Evolutionary conservation across 139 green algal species (phyloP).

Genomic region (Chlorella sp.): DNA sequence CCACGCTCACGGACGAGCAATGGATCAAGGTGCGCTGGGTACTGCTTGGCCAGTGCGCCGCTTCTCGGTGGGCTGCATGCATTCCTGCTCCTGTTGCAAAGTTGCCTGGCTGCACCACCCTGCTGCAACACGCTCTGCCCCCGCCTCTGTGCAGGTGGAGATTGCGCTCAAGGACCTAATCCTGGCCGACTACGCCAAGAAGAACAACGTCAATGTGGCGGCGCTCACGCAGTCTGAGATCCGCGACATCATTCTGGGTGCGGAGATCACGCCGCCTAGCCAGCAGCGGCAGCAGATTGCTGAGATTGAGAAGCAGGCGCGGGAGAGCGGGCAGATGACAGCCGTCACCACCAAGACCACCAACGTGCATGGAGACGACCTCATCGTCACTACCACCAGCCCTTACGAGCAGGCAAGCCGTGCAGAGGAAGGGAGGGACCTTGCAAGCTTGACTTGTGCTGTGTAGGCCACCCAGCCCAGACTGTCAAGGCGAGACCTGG

Average conservation of each 20-base stretch:
- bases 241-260: constrained; percentile 99
- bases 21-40: constrained; percentile 95
- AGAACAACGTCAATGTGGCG: constrained; percentile 99
- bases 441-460: no score
- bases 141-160: constrained; percentile 73
- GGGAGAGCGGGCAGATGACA: constrained; percentile 87
- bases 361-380: constrained; percentile 97
- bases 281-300: constrained; percentile 99
- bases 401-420: constrained; percentile 92
- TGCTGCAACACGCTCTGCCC: no score
- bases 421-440: not conserved
- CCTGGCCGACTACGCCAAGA: constrained; percentile 98
- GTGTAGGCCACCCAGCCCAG: no score
- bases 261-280: constrained; percentile 97
- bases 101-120: no score
- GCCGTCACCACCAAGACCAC: constrained; percentile 95
- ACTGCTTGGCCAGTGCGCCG: no score
- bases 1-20: constrained; percentile 96
- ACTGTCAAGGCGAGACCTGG: no score
- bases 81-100: no score
- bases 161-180: constrained; percentile 98
- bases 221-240: constrained; percentile 98
- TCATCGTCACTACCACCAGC: constrained; percentile 97
- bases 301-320: constrained; percentile 98
- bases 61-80: no score